phyloP scores from a whole-genome alignment of 768 basidiomycete species.

The Russula ochroleuca region DNA sequence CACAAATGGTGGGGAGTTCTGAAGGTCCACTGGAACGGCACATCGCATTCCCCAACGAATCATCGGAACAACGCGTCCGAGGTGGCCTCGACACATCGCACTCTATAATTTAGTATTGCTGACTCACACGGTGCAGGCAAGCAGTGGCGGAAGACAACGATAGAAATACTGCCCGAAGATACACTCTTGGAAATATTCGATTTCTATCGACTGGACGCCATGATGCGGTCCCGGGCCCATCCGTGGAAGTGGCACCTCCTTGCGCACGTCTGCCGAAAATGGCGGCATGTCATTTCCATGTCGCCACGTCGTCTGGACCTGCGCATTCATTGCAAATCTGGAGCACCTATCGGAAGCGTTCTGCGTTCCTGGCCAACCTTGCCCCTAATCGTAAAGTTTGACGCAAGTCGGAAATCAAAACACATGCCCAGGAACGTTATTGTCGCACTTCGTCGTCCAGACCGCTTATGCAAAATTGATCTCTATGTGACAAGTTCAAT shows the following conservation, averaged over 20 bases:
- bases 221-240: not conserved
- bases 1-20: not conserved
- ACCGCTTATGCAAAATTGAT: not conserved
- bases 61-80: not conserved
- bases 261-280: constrained; percentile 8
- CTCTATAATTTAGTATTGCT: not conserved
- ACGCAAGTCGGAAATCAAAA: not conserved
- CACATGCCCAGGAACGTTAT: not conserved
- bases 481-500: not conserved
- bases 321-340: not conserved
- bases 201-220: not conserved
- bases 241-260: constrained; percentile 13
- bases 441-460: not conserved
- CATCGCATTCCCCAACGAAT: not conserved
- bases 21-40: not conserved
- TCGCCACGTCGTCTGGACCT: constrained; percentile 9
- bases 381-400: not conserved
- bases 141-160: not conserved
- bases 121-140: not conserved
- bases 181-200: not conserved
- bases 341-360: not conserved
- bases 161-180: not conserved
- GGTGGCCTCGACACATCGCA: not conserved
- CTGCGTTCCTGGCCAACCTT: constrained; percentile 2
- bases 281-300: not conserved